These are phyloP conservation scores for Drechmeria coniospora DNA, from an alignment of 2,329 filamentous ascomycete genomes.

Conservation along the genomic window DNA sequence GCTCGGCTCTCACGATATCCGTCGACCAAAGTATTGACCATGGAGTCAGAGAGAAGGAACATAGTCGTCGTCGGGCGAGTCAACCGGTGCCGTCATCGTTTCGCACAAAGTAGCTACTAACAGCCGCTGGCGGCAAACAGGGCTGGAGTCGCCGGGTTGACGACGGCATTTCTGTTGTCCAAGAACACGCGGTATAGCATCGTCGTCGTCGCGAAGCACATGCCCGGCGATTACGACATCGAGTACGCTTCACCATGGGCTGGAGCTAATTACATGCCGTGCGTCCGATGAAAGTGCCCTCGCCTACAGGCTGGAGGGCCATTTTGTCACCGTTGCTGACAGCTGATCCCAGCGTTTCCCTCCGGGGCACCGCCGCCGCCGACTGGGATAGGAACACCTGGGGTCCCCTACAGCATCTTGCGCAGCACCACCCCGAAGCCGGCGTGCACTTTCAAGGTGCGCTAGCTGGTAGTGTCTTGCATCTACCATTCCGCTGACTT, in stretches of 20 bases:
- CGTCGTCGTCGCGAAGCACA: slow-evolving; percentile 70
- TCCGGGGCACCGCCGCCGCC: too few relatives aligned
- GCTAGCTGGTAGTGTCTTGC: neutral
- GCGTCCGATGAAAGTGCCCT: slow-evolving; percentile 15
- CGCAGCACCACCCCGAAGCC: slow-evolving; percentile 54
- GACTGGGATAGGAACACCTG: slow-evolving; percentile 54
- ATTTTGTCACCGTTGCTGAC: slow-evolving; percentile 8
- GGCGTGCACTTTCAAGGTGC: slow-evolving; percentile 65
- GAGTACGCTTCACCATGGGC: slow-evolving; percentile 87
- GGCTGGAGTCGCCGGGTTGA: slow-evolving; percentile 36
- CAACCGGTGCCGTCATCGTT: slow-evolving; percentile 1
- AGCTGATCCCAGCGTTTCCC: too few relatives aligned
- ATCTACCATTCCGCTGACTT: neutral
- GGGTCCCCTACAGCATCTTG: slow-evolving; percentile 44
- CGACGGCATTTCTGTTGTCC: slow-evolving; percentile 32
- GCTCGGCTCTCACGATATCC: too few relatives aligned
- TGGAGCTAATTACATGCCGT: slow-evolving; percentile 68
- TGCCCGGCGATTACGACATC: slow-evolving; percentile 85
- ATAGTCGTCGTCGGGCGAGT: slow-evolving; percentile 20
- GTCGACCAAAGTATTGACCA: too few relatives aligned
- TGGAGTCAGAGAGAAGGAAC: too few relatives aligned
- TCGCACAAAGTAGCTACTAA: neutral
- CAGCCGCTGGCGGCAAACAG: slow-evolving; percentile 11
- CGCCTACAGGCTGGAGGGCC: neutral
- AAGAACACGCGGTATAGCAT: slow-evolving; percentile 31